Percentiles rank a stretch among this genome's conserved stretches.
phyloP scores from a whole-genome alignment of 2,329 filamentous ascomycete genomes.

The Trichoderma harzianum region DNA sequence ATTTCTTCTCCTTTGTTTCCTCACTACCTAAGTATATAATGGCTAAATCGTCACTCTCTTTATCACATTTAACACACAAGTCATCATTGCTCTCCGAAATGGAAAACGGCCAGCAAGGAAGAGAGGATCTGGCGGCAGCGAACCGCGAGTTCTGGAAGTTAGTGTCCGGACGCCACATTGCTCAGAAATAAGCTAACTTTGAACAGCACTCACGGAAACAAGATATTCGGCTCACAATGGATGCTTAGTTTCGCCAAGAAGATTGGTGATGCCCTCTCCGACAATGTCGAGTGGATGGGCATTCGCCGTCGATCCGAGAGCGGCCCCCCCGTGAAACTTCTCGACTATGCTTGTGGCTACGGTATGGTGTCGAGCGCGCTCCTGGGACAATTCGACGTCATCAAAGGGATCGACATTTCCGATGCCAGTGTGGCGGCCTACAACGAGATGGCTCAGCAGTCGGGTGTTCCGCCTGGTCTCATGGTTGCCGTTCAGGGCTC shows the following conservation, averaged over 20 bases:
- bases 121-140: neutral
- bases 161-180: neutral
- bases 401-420: conserved; percentile 1
- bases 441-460: conserved; percentile 6
- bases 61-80: neutral
- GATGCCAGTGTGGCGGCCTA: neutral
- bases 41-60: neutral
- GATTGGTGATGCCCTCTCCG: neutral
- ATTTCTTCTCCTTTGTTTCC: neutral
- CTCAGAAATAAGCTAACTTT: neutral
- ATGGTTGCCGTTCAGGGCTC: neutral
- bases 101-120: neutral
- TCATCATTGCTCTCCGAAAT: neutral
- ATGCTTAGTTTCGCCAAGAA: neutral
- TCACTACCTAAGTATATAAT: neutral
- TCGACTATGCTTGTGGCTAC: conserved; percentile 2
- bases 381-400: neutral
- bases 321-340: neutral
- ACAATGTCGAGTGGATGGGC: neutral
- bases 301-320: neutral
- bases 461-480: neutral
- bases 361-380: conserved; percentile 3
- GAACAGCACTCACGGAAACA: neutral
- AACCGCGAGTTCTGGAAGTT: conserved; percentile 7
- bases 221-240: neutral